phyloP scores from a whole-genome alignment of 257 asterid genomes.

The Orobanche coerulescens region DNA sequence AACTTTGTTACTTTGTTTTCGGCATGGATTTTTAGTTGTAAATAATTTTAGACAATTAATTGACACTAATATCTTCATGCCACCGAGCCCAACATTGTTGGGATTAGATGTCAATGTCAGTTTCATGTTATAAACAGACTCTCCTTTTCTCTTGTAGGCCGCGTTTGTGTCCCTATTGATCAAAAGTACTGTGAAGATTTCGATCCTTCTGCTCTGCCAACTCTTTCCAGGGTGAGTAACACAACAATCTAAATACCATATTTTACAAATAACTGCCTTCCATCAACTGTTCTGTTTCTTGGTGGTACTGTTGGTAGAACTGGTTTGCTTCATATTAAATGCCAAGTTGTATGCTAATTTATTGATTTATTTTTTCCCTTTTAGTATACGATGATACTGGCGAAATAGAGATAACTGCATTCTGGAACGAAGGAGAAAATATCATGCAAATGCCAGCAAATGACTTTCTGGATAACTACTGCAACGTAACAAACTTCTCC shows the following conservation, averaged over 20 bases:
- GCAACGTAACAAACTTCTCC: too few relatives aligned
- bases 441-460: too few relatives aligned
- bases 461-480: too few relatives aligned
- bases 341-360: background rate
- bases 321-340: background rate
- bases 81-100: too few relatives aligned
- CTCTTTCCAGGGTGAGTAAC: constrained; percentile 64
- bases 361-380: background rate
- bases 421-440: too few relatives aligned
- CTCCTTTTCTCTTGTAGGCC: constrained; percentile 43
- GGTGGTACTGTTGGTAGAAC: background rate
- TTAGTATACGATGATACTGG: too few relatives aligned
- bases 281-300: background rate
- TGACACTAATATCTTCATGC: too few relatives aligned
- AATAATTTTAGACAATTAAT: too few relatives aligned
- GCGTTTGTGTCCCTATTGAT: constrained; percentile 86
- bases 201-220: constrained; percentile 78
- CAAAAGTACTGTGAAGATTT: constrained; percentile 77
- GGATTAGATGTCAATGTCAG: constrained; percentile 4
- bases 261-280: background rate
- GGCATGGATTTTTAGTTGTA: too few relatives aligned
- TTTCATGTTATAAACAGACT: background rate
- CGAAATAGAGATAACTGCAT: too few relatives aligned
- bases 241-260: background rate
- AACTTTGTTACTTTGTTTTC: too few relatives aligned